Evolutionary conservation across 164 flowering plant genomes (phyloP).

Genomic region (Kalanchoe fedtschenkoi): DNA sequence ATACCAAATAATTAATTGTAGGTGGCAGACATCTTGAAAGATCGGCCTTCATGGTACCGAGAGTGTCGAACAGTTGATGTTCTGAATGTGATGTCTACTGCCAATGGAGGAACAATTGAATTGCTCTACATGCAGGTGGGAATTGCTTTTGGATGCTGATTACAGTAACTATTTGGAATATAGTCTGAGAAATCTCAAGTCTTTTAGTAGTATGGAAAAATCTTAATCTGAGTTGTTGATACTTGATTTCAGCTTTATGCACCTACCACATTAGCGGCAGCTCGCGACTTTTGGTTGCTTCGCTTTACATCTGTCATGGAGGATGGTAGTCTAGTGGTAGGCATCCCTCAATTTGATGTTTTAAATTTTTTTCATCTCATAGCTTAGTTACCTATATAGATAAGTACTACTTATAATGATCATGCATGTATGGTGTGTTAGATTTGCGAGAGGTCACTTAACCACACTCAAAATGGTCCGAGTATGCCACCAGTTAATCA

Average conservation of each 20-base stretch:
- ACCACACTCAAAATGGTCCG: conserved; percentile 67
- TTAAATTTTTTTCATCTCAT: not conserved
- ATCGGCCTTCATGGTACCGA: conserved; percentile 66
- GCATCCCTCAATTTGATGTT: conserved; percentile 2
- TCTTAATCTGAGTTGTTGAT: not conserved
- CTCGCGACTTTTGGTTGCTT: conserved; percentile 73
- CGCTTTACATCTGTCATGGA: conserved; percentile 61
- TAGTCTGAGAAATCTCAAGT: not conserved
- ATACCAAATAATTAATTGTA: conserved; percentile 6
- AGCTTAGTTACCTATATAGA: not conserved
- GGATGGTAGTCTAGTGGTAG: conserved; percentile 76
- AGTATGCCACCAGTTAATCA: conserved; percentile 43
- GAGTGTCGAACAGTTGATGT: conserved; percentile 68
- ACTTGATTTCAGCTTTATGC: conserved; percentile 47
- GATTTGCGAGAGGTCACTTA: conserved; percentile 65
- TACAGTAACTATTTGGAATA: not conserved
- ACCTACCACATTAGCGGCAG: conserved; percentile 67
- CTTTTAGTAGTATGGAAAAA: not conserved
- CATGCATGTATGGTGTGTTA: conserved; percentile 7
- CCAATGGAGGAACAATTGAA: conserved; percentile 64
- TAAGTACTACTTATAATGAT: not conserved
- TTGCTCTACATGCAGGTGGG: conserved; percentile 70
- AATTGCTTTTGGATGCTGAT: not conserved
- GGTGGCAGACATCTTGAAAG: conserved; percentile 80
- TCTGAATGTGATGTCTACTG: conserved; percentile 49